These are phyloP conservation scores for Debaryomyces subglobosus DNA, from an alignment of 1,139 yeast species.

Conservation along the genomic window DNA sequence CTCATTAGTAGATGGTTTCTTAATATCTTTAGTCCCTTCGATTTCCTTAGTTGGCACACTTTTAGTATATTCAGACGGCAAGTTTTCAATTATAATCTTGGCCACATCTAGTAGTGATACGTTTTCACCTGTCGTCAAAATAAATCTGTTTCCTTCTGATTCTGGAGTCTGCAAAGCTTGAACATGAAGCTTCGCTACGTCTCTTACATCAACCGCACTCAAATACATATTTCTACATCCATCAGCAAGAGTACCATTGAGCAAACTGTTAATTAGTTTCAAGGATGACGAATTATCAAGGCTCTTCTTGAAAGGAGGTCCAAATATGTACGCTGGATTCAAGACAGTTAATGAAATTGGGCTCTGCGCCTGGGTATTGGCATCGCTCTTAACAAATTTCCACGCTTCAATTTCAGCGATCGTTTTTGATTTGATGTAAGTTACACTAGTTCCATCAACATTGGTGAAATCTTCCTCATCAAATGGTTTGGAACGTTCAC, in stretches of 20 bases:
- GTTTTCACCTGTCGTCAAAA: conserved; percentile 2
- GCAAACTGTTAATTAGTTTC: neutral
- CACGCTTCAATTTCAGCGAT: conserved; percentile 18
- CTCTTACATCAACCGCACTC: conserved; percentile 22
- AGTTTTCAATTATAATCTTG: neutral
- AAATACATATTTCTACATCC: neutral
- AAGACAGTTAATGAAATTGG: conserved; percentile 16
- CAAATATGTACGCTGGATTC: conserved; percentile 22
- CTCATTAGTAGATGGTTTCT: neutral
- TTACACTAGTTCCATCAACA: conserved; percentile 11
- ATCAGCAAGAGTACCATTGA: neutral
- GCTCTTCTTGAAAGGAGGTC: conserved; percentile 15
- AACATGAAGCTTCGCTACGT: conserved; percentile 20
- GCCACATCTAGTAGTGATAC: conserved; percentile 3
- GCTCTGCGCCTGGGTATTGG: conserved; percentile 9
- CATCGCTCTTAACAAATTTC: conserved; percentile 14
- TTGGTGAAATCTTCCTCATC: conserved; percentile 12
- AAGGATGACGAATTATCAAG: conserved; percentile 1
- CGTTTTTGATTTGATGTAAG: conserved; percentile 17
- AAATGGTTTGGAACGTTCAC: neutral
- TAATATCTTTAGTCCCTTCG: neutral
- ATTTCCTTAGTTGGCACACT: conserved; percentile 5
- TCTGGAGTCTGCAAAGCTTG: conserved; percentile 14
- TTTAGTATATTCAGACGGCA: conserved; percentile 1
- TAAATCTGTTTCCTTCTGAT: conserved; percentile 17